phyloP scores from a whole-genome alignment of 2,329 filamentous ascomycete species.

The Colletotrichum sojae region DNA sequence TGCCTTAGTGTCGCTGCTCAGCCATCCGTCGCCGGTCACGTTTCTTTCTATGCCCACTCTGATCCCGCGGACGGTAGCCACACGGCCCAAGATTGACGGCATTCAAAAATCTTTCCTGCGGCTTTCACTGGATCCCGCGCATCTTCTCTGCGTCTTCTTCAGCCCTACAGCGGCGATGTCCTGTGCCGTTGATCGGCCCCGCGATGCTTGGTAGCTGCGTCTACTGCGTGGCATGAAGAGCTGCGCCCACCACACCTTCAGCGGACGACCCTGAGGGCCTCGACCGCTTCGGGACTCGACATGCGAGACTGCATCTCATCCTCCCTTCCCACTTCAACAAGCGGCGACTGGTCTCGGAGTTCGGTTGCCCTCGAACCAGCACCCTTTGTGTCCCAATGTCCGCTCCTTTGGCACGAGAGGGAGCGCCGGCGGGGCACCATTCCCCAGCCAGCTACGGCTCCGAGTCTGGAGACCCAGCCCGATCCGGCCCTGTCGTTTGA shows the following conservation, averaged over 20 bases:
- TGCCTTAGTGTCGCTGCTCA: constrained; percentile 36
- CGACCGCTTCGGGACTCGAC: constrained; percentile 13
- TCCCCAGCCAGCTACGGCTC: constrained; percentile 1
- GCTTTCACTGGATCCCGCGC: constrained; percentile 5
- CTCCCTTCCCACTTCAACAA: constrained; percentile 5
- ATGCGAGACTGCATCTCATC: constrained; percentile 14
- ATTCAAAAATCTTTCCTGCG: background rate
- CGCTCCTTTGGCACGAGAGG: constrained; percentile 25
- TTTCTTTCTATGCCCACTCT: background rate
- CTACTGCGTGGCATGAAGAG: too few species aligned
- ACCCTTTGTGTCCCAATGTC: background rate
- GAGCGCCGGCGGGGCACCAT: constrained; percentile 6
- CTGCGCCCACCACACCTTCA: background rate
- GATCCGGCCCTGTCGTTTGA: constrained; percentile 21
- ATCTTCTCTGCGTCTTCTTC: constrained; percentile 32
- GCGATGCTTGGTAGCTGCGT: background rate
- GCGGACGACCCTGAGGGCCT: background rate
- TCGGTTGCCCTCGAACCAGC: background rate
- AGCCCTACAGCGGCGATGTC: constrained; percentile 24
- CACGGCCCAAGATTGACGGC: constrained; percentile 13
- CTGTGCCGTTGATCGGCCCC: background rate
- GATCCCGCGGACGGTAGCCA: constrained; percentile 14
- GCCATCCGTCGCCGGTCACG: constrained; percentile 24
- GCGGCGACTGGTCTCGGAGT: constrained; percentile 10
- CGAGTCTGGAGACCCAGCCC: constrained; percentile 8